A percentile compares a stretch with the other conserved stretches of the same genome.
These are phyloP conservation scores for Sequoia sempervirens DNA, from an alignment of 75 land plant genomes.

Conservation along the genomic window DNA sequence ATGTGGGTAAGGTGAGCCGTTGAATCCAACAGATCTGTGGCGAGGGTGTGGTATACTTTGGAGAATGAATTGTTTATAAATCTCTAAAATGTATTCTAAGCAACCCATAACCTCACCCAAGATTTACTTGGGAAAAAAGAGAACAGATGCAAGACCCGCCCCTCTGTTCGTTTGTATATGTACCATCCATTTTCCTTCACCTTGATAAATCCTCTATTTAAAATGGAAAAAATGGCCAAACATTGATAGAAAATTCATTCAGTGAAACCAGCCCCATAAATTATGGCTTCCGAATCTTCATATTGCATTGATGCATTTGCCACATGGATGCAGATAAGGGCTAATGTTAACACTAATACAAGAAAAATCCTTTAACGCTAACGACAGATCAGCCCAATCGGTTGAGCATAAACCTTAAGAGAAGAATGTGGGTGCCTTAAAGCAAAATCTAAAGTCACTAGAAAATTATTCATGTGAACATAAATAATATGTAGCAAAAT, in stretches of 20 bases:
- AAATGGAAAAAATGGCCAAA: background rate
- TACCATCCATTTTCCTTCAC: background rate
- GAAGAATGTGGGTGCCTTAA: background rate
- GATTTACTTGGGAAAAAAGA: background rate
- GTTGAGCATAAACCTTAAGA: background rate
- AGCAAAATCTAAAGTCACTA: background rate
- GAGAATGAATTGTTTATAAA: background rate
- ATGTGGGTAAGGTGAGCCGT: background rate
- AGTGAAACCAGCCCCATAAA: background rate
- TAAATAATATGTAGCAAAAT: background rate
- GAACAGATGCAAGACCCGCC: background rate
- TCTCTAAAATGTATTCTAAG: no score
- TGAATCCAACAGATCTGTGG: background rate
- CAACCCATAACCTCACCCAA: background rate
- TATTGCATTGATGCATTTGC: background rate
- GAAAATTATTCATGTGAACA: background rate
- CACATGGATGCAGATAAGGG: background rate
- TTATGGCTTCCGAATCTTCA: background rate
- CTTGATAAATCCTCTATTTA: background rate
- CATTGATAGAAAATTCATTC: background rate
- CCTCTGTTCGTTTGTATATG: background rate
- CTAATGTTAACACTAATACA: no score
- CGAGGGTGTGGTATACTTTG: background rate
- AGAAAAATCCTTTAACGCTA: background rate
- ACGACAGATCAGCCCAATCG: background rate